phyloP scores from a whole-genome alignment of 495 filamentous ascomycete genomes.

The Podospora australis region DNA sequence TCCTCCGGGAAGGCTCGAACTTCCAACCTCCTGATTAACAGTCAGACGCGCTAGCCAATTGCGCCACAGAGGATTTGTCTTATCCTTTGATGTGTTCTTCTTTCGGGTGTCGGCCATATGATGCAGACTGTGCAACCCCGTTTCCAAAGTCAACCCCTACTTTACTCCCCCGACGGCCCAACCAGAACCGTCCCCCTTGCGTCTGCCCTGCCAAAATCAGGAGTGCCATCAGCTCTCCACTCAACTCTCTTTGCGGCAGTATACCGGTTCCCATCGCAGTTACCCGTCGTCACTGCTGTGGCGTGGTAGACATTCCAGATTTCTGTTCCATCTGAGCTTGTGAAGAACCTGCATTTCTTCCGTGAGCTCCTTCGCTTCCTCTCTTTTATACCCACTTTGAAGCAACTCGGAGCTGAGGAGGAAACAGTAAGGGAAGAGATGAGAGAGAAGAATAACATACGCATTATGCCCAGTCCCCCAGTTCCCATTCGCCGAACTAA shows the following conservation, averaged over 20 bases:
- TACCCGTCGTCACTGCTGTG: slow-evolving; percentile 32
- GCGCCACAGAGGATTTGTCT: too few relatives aligned
- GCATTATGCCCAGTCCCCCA: slow-evolving; percentile 38
- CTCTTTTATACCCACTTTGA: not conserved
- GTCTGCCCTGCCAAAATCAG: slow-evolving; percentile 33
- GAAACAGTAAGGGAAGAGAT: not conserved
- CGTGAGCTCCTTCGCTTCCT: not conserved
- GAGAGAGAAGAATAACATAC: not conserved
- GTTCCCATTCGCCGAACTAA: slow-evolving; percentile 39
- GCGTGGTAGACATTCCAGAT: slow-evolving; percentile 51
- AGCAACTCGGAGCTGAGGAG: too few relatives aligned
- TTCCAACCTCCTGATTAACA: too few relatives aligned
- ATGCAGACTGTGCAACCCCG: too few relatives aligned
- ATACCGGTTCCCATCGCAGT: slow-evolving; percentile 43
- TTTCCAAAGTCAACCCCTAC: too few relatives aligned
- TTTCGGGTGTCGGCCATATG: too few relatives aligned
- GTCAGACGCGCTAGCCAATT: too few relatives aligned
- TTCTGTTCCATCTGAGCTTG: slow-evolving; percentile 41
- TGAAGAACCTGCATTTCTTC: slow-evolving; percentile 33
- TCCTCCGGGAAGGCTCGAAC: too few relatives aligned
- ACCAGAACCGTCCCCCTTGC: slow-evolving; percentile 24
- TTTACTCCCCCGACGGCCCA: slow-evolving; percentile 14
- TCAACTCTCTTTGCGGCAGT: slow-evolving; percentile 39
- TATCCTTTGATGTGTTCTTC: too few relatives aligned
- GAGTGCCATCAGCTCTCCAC: slow-evolving; percentile 36